Evolutionary conservation across 2,329 filamentous ascomycete genomes (phyloP), one percentile per base, ranked within the genome.

Genomic region (Ophiostoma novo-ulmi): DNA sequence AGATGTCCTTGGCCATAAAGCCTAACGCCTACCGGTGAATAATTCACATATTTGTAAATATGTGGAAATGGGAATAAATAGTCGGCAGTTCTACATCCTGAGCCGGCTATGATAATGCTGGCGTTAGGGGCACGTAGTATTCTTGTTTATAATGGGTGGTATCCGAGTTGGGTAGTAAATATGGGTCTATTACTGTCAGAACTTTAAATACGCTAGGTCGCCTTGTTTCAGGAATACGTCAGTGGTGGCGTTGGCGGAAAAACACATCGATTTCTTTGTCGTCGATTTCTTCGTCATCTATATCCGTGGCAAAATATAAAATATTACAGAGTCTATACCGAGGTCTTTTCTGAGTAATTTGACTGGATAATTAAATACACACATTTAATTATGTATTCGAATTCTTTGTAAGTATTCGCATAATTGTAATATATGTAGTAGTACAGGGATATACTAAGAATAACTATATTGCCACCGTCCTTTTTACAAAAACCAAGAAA

Each of bases 21-120:
- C 58, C 58, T 63, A 63, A 63, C 58, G 58, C 58, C 58, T 63
- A 63, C 35, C 26, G 58, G 13, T 35, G 55, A 35, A 35, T 35
- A 11, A 22, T 58, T 58, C 8, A 58, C n/a, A 8, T 58, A 58
- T 58, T 22, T 8, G 52, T 58, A 58, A 58, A 58, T 58, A 5
- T 20, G 52, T 58, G 52, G 52, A 58, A 26, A 26, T 58, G n/a
- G 22, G 17, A 48, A 48, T 44, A 58, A 58, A 26, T 7, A 58
- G 52, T 13, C n/a, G 52, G 4, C 22, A 13, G 52, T 58, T 26
- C 17, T 26, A 26, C 14, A 58, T 58, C 11, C 5, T 11, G 52
- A 58, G 22, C 52, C n/a, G 52, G 26, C 8, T 35, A 35, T 63
- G 58, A 63, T 10, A n/a, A 58, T 36, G 58, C 26, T 14, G 58